Conservation (phyloP, 768 basidiomycete genomes). For the Hygrophoropsis aurantiaca region DNA sequence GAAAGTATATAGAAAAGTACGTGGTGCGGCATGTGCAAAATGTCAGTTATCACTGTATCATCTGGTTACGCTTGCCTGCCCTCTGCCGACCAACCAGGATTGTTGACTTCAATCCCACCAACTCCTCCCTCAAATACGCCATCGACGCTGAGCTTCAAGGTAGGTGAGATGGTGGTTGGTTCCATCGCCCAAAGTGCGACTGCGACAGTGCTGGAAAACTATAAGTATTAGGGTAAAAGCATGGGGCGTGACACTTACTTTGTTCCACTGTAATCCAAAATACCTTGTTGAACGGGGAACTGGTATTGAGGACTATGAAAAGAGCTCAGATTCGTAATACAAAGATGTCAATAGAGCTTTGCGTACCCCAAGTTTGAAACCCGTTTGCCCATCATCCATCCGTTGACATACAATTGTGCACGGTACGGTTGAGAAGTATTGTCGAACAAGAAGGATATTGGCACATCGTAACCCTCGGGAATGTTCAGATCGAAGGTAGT, state of each 20-base stretch:
- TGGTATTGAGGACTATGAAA: conserved; percentile 66
- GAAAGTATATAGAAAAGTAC: too few relatives aligned
- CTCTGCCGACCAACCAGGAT: conserved; percentile 53
- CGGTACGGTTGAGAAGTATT: conserved; percentile 67
- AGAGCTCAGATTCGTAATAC: background rate
- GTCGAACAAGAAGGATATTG: conserved; percentile 72
- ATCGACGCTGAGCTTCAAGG: conserved; percentile 55
- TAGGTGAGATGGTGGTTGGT: conserved; percentile 45
- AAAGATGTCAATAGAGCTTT: conserved; percentile 3
- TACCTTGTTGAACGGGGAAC: conserved; percentile 84
- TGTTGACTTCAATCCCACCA: conserved; percentile 53
- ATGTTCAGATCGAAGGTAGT: conserved; percentile 68
- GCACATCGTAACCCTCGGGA: conserved; percentile 59
- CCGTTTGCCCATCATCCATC: conserved; percentile 88
- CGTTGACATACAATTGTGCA: conserved; percentile 76
- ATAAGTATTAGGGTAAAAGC: background rate
- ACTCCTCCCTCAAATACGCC: conserved; percentile 65
- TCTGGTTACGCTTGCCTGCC: background rate
- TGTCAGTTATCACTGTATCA: too few relatives aligned
- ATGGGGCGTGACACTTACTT: conserved; percentile 48
- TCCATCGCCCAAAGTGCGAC: conserved; percentile 73
- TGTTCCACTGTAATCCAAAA: conserved; percentile 66
- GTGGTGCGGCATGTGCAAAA: too few relatives aligned
- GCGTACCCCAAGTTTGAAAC: conserved; percentile 68
- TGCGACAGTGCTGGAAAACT: conserved; percentile 45